phyloP scores from a whole-genome alignment of 768 basidiomycete species.

The Clitopilus passeckerianus region DNA sequence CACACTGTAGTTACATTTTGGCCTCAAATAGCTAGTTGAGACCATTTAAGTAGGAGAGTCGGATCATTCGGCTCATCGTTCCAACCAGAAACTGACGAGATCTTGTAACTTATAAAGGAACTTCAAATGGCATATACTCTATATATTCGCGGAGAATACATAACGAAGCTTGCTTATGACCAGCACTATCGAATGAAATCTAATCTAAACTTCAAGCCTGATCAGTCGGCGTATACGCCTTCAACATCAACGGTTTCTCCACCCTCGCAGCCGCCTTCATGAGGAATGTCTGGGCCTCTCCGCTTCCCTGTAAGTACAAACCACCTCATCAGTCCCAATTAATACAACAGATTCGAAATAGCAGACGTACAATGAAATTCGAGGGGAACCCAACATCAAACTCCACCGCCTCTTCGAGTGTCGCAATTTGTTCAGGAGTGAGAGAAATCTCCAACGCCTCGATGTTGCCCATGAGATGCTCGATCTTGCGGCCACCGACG shows the following conservation, averaged over 20 bases:
- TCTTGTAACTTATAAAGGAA: too few relatives aligned
- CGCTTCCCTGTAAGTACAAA: constrained; percentile 10
- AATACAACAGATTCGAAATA: background rate
- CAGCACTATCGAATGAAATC: too few relatives aligned
- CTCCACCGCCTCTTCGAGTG: constrained; percentile 32
- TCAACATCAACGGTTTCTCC: constrained; percentile 6
- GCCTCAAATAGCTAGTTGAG: too few relatives aligned
- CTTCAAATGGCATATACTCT: too few relatives aligned
- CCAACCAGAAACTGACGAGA: too few relatives aligned
- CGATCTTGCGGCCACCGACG: constrained; percentile 43
- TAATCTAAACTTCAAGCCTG: too few relatives aligned
- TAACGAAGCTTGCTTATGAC: too few relatives aligned
- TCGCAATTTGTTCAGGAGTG: constrained; percentile 34
- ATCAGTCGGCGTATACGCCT: background rate
- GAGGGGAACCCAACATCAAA: constrained; percentile 42
- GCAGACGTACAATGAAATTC: constrained; percentile 20
- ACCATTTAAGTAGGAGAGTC: too few relatives aligned
- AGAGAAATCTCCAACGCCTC: constrained; percentile 41
- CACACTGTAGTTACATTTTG: too few relatives aligned
- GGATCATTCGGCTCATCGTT: too few relatives aligned
- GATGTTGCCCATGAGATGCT: constrained; percentile 44
- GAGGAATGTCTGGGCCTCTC: constrained; percentile 6
- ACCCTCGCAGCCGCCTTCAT: constrained; percentile 8
- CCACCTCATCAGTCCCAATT: too few relatives aligned
- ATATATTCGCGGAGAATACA: too few relatives aligned